A percentile compares a stretch with the other conserved stretches of the same genome.
Evolutionary conservation across 768 basidiomycete species (phyloP).

Genomic region (Kwoniella pini): DNA sequence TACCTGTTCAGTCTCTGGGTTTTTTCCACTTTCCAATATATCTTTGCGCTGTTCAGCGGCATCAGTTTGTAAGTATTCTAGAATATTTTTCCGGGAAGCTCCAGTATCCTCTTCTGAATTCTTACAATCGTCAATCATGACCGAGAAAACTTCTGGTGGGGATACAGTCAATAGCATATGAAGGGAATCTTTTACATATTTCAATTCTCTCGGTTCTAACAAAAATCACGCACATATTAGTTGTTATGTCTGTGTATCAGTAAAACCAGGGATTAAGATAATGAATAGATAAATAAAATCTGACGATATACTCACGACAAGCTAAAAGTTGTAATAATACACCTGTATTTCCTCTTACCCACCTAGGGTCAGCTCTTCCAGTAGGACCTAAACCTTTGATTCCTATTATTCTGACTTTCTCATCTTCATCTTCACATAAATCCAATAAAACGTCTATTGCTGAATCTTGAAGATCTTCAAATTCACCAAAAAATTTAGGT

Average conservation of each 20-base stretch:
- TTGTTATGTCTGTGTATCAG: too few species aligned
- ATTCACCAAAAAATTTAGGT: constrained; percentile 39
- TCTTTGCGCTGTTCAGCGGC: background rate
- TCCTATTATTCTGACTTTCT: constrained; percentile 43
- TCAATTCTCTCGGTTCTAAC: constrained; percentile 39
- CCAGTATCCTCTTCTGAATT: constrained; percentile 41
- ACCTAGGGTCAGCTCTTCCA: constrained; percentile 41
- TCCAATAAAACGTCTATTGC: constrained; percentile 45
- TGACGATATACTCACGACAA: constrained; percentile 36
- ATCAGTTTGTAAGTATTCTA: constrained; percentile 35
- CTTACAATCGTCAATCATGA: constrained; percentile 42
- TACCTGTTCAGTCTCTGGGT: constrained; percentile 25
- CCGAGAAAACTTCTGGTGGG: constrained; percentile 33
- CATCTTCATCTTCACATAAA: constrained; percentile 51
- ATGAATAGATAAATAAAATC: too few species aligned
- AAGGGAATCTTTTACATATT: constrained; percentile 34
- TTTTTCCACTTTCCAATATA: constrained; percentile 21
- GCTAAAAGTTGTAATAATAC: constrained; percentile 46
- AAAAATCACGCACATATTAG: too few species aligned
- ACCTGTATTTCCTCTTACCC: constrained; percentile 48
- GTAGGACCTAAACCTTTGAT: constrained; percentile 44
- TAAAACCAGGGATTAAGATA: too few species aligned
- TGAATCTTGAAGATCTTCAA: constrained; percentile 45
- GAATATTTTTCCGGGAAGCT: constrained; percentile 41
- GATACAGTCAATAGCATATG: constrained; percentile 28